Percentiles rank a stretch among this genome's conserved stretches.
These are phyloP conservation scores for Aspergillus tamarii DNA, from an alignment of 2,329 filamentous ascomycete species.

Conservation along the genomic window DNA sequence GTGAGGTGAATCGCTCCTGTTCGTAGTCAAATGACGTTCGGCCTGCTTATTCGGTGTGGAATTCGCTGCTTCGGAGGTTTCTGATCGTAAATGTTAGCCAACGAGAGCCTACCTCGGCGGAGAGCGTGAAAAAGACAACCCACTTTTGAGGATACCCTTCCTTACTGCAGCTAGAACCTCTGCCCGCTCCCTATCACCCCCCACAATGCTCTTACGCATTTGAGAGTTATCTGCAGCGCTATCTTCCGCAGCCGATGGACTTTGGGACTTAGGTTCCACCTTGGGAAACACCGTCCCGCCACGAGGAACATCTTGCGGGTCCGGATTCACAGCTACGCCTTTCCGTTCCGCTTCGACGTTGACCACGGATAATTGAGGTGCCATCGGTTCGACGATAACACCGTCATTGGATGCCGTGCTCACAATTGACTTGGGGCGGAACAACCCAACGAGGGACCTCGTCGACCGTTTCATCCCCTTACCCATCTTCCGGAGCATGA, in stretches of 20 bases:
- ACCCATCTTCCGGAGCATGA: conserved; percentile 88
- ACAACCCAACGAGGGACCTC: conserved; percentile 87
- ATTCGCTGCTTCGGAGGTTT: conserved; percentile 62
- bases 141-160: conserved; percentile 94
- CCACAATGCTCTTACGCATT: conserved; percentile 84
- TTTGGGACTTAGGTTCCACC: conserved; percentile 79
- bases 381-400: conserved; percentile 65
- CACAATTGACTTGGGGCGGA: conserved; percentile 89
- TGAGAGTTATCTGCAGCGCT: conserved; percentile 50
- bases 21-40: conserved; percentile 64
- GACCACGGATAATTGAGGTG: conserved; percentile 90
- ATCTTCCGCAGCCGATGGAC: conserved; percentile 47
- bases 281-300: conserved; percentile 82
- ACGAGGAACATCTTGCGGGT: conserved; percentile 65
- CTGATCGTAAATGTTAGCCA: conserved; percentile 32
- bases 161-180: conserved; percentile 90
- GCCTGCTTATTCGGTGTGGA: conserved; percentile 69
- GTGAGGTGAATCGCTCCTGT: conserved; percentile 74
- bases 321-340: conserved; percentile 72
- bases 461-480: conserved; percentile 96
- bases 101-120: background rate
- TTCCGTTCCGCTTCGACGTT: conserved; percentile 93
- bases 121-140: conserved; percentile 32
- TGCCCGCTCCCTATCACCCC: conserved; percentile 84
- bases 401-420: conserved; percentile 71